Evolutionary conservation across 129 eudicot genomes (phyloP).

Genomic region (Helianthus tuberosus): DNA sequence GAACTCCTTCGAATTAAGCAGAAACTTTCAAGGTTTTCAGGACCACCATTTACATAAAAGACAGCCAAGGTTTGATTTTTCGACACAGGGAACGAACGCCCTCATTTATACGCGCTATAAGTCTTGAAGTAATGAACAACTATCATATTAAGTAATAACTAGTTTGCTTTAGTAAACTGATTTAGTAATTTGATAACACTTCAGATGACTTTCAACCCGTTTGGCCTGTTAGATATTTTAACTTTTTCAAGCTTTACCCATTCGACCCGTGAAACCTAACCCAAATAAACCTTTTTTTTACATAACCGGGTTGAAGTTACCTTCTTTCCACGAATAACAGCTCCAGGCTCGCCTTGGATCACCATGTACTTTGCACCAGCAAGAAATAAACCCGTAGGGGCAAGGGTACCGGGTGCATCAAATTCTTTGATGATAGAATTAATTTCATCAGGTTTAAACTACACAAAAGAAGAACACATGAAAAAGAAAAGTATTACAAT

Average conservation of each 20-base stretch:
- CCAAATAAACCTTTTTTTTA: not conserved
- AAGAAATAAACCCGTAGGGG: slow-evolving; percentile 67
- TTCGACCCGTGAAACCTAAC: not conserved
- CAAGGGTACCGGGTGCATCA: slow-evolving; percentile 63
- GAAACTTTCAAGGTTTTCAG: no score
- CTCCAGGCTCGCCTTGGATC: slow-evolving; percentile 83
- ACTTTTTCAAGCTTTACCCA: not conserved
- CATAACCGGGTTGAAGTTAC: slow-evolving; percentile 25
- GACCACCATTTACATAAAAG: no score
- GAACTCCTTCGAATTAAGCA: no score
- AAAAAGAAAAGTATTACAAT: not conserved
- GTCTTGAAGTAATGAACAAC: no score
- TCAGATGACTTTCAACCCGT: no score
- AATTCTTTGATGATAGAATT: slow-evolving; percentile 57
- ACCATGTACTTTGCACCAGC: slow-evolving; percentile 81
- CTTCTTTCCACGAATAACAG: slow-evolving; percentile 90
- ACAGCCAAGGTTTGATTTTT: no score
- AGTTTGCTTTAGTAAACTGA: no score
- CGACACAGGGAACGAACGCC: no score
- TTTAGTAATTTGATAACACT: no score
- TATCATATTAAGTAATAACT: no score
- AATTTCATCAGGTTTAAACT: slow-evolving; percentile 65
- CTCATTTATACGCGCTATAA: no score
- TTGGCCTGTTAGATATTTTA: no score
- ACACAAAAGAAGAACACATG: slow-evolving; percentile 17